phyloP scores from a whole-genome alignment of 352 stramenopile species.

The Globisporangium viniferum region DNA sequence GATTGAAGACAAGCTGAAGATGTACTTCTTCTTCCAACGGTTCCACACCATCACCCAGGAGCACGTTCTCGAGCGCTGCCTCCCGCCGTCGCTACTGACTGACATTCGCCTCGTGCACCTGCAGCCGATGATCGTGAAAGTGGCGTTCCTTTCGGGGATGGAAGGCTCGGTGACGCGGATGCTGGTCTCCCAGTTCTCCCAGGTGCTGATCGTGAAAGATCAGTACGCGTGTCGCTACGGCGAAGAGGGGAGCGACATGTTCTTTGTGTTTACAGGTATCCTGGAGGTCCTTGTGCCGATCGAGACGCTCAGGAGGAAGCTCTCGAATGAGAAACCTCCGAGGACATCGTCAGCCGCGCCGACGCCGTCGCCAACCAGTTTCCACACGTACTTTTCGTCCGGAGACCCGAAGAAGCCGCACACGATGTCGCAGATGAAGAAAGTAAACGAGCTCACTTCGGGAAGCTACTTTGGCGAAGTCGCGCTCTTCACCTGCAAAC shows the following conservation, averaged over 20 bases:
- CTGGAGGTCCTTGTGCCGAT: constrained; percentile 43
- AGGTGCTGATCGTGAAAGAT: constrained; percentile 43
- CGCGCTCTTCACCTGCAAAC: constrained; percentile 45
- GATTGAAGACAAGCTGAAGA: constrained; percentile 60
- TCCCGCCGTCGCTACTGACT: constrained; percentile 49
- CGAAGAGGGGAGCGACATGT: constrained; percentile 57
- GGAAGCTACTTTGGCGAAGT: constrained; percentile 61
- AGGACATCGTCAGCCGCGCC: neutral
- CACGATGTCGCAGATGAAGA: constrained; percentile 32
- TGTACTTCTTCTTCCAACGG: constrained; percentile 62
- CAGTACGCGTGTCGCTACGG: constrained; percentile 44
- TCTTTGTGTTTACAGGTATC: constrained; percentile 56
- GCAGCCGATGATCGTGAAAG: constrained; percentile 56
- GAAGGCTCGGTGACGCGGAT: constrained; percentile 48
- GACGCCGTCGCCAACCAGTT: neutral
- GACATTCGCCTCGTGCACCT: constrained; percentile 57
- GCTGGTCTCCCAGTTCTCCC: constrained; percentile 51
- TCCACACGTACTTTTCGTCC: constrained; percentile 5
- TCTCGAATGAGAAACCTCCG: constrained; percentile 2
- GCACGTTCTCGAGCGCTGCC: constrained; percentile 39
- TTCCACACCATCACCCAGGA: constrained; percentile 65
- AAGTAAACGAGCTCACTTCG: constrained; percentile 51
- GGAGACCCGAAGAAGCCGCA: constrained; percentile 26
- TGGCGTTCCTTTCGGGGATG: constrained; percentile 50
- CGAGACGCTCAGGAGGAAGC: constrained; percentile 4